Base-by-base conservation (phyloP, 1,139 yeast genomes). In the Yamadazyma pseudoaaseri region DNA sequence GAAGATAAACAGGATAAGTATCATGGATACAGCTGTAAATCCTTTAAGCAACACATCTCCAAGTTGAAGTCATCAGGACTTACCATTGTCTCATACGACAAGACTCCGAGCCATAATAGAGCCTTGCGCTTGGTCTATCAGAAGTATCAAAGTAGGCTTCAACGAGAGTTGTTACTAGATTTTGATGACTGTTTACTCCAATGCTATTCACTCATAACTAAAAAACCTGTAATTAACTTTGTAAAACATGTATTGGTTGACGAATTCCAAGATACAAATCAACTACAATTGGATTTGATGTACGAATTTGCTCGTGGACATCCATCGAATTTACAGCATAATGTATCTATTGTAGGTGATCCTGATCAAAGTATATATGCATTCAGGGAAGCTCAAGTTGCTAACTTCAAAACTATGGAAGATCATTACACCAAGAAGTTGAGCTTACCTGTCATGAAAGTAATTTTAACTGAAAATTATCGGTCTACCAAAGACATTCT, bases 351-450 rank as follows among this genome's bases (percentile, higher is more conserved):
- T 2, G 97, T 92, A 1, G 98, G 98, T 1, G 98, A 92, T 49
- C 96, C 97, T 0, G 97, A 92, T 57, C 97, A 92, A 56, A 82
- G 96, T 51, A 92, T 92, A 18, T 92, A 92, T 54, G 87, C 82
- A 1, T 90, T 90, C 46, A 67, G 98, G 42, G 80, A 85, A 47
- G 97, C 97, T 0, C 79, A 79, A 27, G 69, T 82, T 0, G 63
- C 65, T 11, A 89, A 86, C 49, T 86, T 92, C 48, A 60, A 59
- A 23, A 64, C 65, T 9, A 80, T 92, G 89, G 55, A 57, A 23
- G 49, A 56, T 0, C 58, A 65, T 37, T 84, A 76, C 44, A 61
- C 39, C 58, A 28, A 10, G 9, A 37, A 6, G 56, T 23, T 39
- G 58, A 8, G 23, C 21, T 30, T 30, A 18, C 38, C 47, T 1